Evolutionary conservation across 805 yeast species (phyloP).

Genomic region (Candida germanica): DNA sequence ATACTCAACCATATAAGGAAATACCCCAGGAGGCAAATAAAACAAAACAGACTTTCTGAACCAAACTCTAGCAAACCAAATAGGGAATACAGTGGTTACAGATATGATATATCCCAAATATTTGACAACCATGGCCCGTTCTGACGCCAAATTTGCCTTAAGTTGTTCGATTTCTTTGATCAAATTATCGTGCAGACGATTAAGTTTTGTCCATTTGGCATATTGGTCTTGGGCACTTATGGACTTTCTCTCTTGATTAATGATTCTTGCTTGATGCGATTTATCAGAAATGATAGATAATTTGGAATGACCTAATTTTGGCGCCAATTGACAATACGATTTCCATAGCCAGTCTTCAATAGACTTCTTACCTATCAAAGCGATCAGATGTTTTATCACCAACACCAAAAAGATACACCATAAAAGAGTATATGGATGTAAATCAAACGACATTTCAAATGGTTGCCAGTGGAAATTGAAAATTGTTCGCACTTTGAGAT

Average conservation of each 20-base stretch:
- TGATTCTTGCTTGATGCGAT: conserved; percentile 43
- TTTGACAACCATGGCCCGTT: conserved; percentile 32
- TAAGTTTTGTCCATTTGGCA: conserved; percentile 93
- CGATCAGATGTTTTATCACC: conserved; percentile 32
- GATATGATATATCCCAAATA: conserved; percentile 33
- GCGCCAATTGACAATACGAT: conserved; percentile 29
- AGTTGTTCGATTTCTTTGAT: conserved; percentile 47
- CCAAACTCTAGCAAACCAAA: conserved; percentile 48
- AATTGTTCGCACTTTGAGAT: not conserved
- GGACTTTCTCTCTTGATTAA: conserved; percentile 51
- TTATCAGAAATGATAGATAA: conserved; percentile 21
- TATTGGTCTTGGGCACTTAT: conserved; percentile 91
- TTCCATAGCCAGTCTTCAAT: conserved; percentile 39
- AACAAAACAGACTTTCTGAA: conserved; percentile 54
- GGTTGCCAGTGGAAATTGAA: no score
- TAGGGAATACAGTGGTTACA: conserved; percentile 43
- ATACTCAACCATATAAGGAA: conserved; percentile 58
- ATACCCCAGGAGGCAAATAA: conserved; percentile 53
- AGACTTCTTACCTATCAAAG: conserved; percentile 31
- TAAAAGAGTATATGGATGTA: conserved; percentile 33
- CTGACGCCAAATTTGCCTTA: conserved; percentile 34
- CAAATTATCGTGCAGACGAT: conserved; percentile 63
- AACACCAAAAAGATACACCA: conserved; percentile 34
- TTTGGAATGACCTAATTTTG: conserved; percentile 31
- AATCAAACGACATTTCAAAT: conserved; percentile 20